A percentile compares a stretch with the other conserved stretches of the same genome.
Conservation (phyloP, 352 stramenopile species). For the Globisporangium radiosum region DNA sequence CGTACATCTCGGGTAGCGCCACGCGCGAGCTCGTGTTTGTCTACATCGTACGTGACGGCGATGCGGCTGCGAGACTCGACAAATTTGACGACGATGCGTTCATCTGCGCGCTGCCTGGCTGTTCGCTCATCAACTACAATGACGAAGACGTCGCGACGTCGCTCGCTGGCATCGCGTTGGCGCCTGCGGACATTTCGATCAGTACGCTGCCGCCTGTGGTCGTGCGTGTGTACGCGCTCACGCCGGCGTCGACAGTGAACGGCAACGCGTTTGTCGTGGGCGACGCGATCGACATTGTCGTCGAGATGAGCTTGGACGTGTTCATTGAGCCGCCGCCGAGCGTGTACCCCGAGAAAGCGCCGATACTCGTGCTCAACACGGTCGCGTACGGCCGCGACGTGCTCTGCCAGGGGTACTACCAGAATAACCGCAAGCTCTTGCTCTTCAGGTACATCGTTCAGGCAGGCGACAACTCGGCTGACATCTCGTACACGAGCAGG, state of each 20-base stretch:
- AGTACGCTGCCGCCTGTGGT: slow-evolving; percentile 52
- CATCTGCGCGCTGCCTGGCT: slow-evolving; percentile 32
- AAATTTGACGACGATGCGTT: slow-evolving; percentile 52
- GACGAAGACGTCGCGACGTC: slow-evolving; percentile 25
- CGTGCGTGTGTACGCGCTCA: slow-evolving; percentile 56
- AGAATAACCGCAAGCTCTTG: slow-evolving; percentile 44
- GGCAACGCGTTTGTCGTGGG: slow-evolving; percentile 64
- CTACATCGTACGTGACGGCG: slow-evolving; percentile 53
- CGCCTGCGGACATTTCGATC: slow-evolving; percentile 46
- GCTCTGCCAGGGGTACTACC: slow-evolving; percentile 53
- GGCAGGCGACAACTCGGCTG: slow-evolving; percentile 34
- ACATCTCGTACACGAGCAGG: slow-evolving; percentile 52
- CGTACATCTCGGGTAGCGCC: slow-evolving; percentile 48
- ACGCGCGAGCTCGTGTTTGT: slow-evolving; percentile 57
- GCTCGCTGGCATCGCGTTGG: slow-evolving; percentile 32
- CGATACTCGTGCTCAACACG: slow-evolving; percentile 59
- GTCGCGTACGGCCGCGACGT: slow-evolving; percentile 32
- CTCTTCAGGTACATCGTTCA: slow-evolving; percentile 72
- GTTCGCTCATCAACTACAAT: slow-evolving; percentile 73
- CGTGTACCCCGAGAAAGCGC: slow-evolving; percentile 67
- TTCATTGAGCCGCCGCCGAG: slow-evolving; percentile 72
- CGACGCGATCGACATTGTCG: slow-evolving; percentile 71
- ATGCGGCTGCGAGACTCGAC: slow-evolving; percentile 35
- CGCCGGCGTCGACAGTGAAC: slow-evolving; percentile 45
- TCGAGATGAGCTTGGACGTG: slow-evolving; percentile 68